Evolutionary conservation across 345 rosid genomes (phyloP).

Genomic region (Aegle marmelos): DNA sequence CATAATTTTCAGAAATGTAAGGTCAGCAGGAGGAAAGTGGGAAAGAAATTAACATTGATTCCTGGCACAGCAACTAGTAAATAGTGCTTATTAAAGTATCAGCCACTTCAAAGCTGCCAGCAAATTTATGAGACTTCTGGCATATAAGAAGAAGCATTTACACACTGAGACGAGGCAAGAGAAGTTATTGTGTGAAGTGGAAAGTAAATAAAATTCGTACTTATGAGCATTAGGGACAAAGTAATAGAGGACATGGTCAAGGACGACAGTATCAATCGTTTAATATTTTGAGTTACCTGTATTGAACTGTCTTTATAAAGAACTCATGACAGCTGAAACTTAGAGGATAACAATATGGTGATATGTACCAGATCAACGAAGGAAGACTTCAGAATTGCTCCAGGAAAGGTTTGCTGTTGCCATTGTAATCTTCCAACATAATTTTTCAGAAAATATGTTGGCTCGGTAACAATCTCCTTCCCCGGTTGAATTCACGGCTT

Average conservation of each 20-base stretch:
- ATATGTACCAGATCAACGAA: not conserved
- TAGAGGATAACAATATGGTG: not conserved
- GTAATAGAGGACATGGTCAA: not conserved
- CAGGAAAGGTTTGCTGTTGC: not conserved
- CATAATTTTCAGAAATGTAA: not conserved
- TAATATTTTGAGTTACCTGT: not conserved
- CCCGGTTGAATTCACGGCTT: slow-evolving; percentile 21
- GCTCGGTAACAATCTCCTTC: not conserved
- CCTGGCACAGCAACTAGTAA: not conserved
- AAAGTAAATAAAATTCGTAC: slow-evolving; percentile 6
- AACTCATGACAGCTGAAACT: not conserved
- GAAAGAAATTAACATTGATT: not conserved
- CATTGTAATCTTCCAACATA: not conserved
- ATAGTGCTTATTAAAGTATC: not conserved
- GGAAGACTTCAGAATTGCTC: slow-evolving; percentile 2
- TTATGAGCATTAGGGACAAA: not conserved
- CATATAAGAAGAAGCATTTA: not conserved
- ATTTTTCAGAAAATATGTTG: not conserved
- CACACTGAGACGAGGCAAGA: not conserved
- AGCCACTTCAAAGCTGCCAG: not conserved
- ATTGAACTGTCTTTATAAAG: not conserved
- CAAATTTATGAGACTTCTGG: not conserved
- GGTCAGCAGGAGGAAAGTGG: not conserved
- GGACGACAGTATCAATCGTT: not conserved
- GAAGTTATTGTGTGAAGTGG: not conserved